Evolutionary conservation across 2,329 filamentous ascomycete genomes (phyloP), one percentile per base, ranked within the genome.

Genomic region (Neodidymelliopsis sp.): DNA sequence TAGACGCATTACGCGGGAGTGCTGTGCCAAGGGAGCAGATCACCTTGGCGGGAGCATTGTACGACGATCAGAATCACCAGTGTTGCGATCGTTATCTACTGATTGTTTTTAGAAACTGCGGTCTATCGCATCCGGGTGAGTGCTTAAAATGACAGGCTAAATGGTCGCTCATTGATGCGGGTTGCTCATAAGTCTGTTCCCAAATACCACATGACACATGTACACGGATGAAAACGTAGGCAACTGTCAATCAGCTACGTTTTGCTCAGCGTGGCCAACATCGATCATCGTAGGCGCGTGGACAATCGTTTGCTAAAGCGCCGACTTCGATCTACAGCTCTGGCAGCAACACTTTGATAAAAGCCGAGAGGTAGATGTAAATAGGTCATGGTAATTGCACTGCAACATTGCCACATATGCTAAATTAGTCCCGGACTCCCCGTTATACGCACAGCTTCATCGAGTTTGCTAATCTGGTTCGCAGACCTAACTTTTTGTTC

Each of bases 1-100:
- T 28, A n/a, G 15, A 45, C 33, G 25, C 25, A 37, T 16, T 36
- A 16, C 35, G 49, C 51, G 49, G 59, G 47, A 57, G 38, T 44
- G 36, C 45, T 52, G 33, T 20, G 60, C 58, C 58, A 63, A 61
- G 60, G 25, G 23, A 24, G 48, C 29, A 52, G 50, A 60, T 61
- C 58, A 50, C 25, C 60, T 63, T 61, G 58, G 60, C 60, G 18
- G 40, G 41, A 41, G 22, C 46, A 35, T 55, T n/a, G 54, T 61
- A 41, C 49, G 22, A 56, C 46, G 16, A 33, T 27, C 35, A 18
- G 31, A 28, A 29, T 29, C 25, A 40, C 42, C 37, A 25, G 52
- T 59, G 49, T n/a, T n/a, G n/a, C n/a, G n/a, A n/a, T n/a, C 43
- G 50, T 52, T 47, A 57, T 56, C 29, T 15, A 7, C 34, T 13